Evolutionary conservation across 2,329 filamentous ascomycete species (phyloP).

Genomic region (Pseudocercospora crystallina): DNA sequence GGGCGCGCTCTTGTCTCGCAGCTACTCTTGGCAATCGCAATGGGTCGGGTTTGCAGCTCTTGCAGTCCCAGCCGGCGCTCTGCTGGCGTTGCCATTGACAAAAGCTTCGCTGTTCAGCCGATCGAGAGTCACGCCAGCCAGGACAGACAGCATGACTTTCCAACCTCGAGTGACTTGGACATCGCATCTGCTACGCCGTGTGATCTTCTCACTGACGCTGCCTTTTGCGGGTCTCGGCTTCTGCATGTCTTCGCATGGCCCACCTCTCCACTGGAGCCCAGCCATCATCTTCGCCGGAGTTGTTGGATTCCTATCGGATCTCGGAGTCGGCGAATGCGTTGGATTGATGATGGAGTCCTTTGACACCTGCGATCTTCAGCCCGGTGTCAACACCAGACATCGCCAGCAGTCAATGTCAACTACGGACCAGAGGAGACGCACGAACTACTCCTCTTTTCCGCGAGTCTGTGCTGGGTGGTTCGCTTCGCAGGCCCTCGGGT

Average conservation of each 20-base stretch:
- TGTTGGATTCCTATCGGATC: slow-evolving; percentile 69
- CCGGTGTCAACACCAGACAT: slow-evolving; percentile 61
- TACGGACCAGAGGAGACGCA: slow-evolving; percentile 51
- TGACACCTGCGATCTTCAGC: slow-evolving; percentile 76
- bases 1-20: slow-evolving; percentile 67
- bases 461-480: slow-evolving; percentile 71
- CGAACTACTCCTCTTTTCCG: slow-evolving; percentile 75
- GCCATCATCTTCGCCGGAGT: slow-evolving; percentile 66
- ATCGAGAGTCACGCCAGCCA: slow-evolving; percentile 57
- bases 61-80: slow-evolving; percentile 66
- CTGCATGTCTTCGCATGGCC: slow-evolving; percentile 64
- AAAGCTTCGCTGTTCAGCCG: slow-evolving; percentile 70
- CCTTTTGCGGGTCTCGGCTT: slow-evolving; percentile 68
- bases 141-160: slow-evolving; percentile 67
- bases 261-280: slow-evolving; percentile 59
- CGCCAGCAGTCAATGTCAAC: slow-evolving; percentile 47
- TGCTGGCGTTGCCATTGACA: slow-evolving; percentile 70
- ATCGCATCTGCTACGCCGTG: slow-evolving; percentile 68
- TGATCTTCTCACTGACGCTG: slow-evolving; percentile 65
- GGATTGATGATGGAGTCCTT: slow-evolving; percentile 79
- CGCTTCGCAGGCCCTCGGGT: slow-evolving; percentile 67
- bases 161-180: slow-evolving; percentile 65
- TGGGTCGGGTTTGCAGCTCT: slow-evolving; percentile 67
- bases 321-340: slow-evolving; percentile 74
- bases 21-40: slow-evolving; percentile 64